Percentiles rank a stretch among this genome's conserved stretches.
These are phyloP conservation scores for Parastagonospora nodorum DNA, from an alignment of 2,329 filamentous ascomycete species.

Conservation along the genomic window DNA sequence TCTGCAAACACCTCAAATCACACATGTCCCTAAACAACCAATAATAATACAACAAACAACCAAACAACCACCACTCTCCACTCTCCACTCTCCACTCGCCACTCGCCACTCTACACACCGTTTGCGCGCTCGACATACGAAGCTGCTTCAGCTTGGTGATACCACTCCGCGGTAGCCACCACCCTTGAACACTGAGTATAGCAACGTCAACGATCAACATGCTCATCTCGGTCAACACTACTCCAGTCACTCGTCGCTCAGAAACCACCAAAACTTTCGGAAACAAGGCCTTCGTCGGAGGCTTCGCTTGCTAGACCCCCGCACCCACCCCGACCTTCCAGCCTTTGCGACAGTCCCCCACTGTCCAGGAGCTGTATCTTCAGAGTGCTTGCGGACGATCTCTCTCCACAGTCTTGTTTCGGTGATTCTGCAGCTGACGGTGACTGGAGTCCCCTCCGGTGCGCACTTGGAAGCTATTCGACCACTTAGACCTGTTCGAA, in stretches of 20 bases:
- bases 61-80: slow-evolving; percentile 14
- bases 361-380: slow-evolving; percentile 41
- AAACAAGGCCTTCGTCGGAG: slow-evolving; percentile 49
- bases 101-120: not conserved
- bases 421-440: slow-evolving; percentile 52
- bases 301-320: slow-evolving; percentile 46
- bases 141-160: slow-evolving; percentile 37
- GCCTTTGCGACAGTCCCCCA: slow-evolving; percentile 42
- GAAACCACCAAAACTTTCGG: slow-evolving; percentile 41
- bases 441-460: slow-evolving; percentile 48
- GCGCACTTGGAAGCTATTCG: slow-evolving; percentile 40
- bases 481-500: slow-evolving; percentile 41
- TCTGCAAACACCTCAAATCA: slow-evolving; percentile 21
- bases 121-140: slow-evolving; percentile 18
- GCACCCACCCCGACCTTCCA: slow-evolving; percentile 40
- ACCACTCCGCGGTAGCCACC: slow-evolving; percentile 29
- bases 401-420: slow-evolving; percentile 46
- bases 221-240: slow-evolving; percentile 38
- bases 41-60: slow-evolving; percentile 32
- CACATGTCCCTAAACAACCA: slow-evolving; percentile 25
- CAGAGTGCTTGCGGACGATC: slow-evolving; percentile 46
- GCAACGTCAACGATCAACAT: slow-evolving; percentile 41
- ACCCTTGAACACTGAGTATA: slow-evolving; percentile 33
- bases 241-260: slow-evolving; percentile 53
- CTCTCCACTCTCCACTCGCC: slow-evolving; percentile 2